These are phyloP conservation scores for Cucurbita argyrosperma DNA, from an alignment of 306 rosid species.

Conservation along the genomic window DNA sequence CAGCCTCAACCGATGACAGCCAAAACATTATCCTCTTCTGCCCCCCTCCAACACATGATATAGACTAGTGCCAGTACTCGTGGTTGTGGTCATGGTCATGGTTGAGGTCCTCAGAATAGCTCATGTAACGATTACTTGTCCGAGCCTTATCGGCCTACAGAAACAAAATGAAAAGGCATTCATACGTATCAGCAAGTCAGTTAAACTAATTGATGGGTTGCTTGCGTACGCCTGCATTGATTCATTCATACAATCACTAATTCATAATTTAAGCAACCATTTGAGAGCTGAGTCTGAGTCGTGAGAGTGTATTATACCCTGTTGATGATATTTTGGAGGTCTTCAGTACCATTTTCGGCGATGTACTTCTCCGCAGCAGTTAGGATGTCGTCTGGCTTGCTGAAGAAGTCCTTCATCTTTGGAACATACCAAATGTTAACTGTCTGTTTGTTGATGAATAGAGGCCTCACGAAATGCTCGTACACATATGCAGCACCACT, in stretches of 20 bases:
- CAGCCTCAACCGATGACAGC: neutral
- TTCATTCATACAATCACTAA: neutral
- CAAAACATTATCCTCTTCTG: neutral
- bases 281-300: neutral
- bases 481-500: conserved; percentile 89
- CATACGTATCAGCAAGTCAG: neutral
- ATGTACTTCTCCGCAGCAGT: conserved; percentile 87
- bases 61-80: conserved; percentile 8
- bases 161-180: neutral
- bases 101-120: conserved; percentile 17
- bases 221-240: neutral
- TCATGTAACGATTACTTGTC: conserved; percentile 14
- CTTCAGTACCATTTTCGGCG: conserved; percentile 56
- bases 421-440: conserved; percentile 90
- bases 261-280: neutral
- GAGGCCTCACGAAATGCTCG: conserved; percentile 74
- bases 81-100: neutral
- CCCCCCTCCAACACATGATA: neutral
- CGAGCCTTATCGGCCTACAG: conserved; percentile 67
- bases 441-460: conserved; percentile 55
- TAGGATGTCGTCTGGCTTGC: conserved; percentile 55
- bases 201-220: neutral
- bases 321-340: conserved; percentile 54
- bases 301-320: conserved; percentile 42
- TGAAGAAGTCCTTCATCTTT: conserved; percentile 42